A percentile compares a stretch with the other conserved stretches of the same genome.
These are phyloP conservation scores for Aspergillus unguis DNA, from an alignment of 2,329 filamentous ascomycete species.

Conservation along the genomic window DNA sequence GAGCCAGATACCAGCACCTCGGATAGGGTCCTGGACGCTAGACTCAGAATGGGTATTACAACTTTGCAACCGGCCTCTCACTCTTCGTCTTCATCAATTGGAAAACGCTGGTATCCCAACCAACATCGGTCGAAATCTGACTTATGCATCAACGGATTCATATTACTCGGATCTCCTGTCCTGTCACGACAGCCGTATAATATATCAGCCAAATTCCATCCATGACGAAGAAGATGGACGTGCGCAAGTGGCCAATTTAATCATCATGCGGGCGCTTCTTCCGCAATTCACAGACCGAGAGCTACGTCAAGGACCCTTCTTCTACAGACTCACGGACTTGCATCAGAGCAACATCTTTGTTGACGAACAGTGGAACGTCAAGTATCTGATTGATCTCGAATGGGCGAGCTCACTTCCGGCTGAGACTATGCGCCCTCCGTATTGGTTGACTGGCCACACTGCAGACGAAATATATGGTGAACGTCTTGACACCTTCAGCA, in stretches of 20 bases:
- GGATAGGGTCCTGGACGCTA: slow-evolving; percentile 36
- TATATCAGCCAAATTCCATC: slow-evolving; percentile 26
- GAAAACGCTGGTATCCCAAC: slow-evolving; percentile 26
- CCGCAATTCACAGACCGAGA: slow-evolving; percentile 28
- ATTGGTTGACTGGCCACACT: slow-evolving; percentile 24
- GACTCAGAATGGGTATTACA: slow-evolving; percentile 23
- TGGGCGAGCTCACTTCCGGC: slow-evolving; percentile 25
- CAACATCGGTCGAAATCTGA: slow-evolving; percentile 20
- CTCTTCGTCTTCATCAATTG: slow-evolving; percentile 18
- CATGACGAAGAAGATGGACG: slow-evolving; percentile 13
- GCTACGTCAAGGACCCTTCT: slow-evolving; percentile 35
- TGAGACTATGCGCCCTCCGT: slow-evolving; percentile 25
- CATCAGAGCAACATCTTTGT: slow-evolving; percentile 36
- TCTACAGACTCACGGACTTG: slow-evolving; percentile 31
- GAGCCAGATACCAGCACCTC: slow-evolving; percentile 22
- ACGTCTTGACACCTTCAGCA: not conserved
- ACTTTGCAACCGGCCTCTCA: slow-evolving; percentile 18
- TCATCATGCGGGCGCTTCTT: slow-evolving; percentile 28
- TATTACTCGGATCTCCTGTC: slow-evolving; percentile 21
- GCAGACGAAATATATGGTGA: slow-evolving; percentile 14
- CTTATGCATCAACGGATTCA: slow-evolving; percentile 21
- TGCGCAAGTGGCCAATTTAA: slow-evolving; percentile 21
- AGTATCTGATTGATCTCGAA: slow-evolving; percentile 25
- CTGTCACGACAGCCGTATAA: slow-evolving; percentile 12
- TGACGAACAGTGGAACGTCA: slow-evolving; percentile 26